Percentiles rank a stretch among this genome's conserved stretches.
These are phyloP conservation scores for Ilex paraguariensis DNA, from an alignment of 305 asterid species.

Conservation along the genomic window DNA sequence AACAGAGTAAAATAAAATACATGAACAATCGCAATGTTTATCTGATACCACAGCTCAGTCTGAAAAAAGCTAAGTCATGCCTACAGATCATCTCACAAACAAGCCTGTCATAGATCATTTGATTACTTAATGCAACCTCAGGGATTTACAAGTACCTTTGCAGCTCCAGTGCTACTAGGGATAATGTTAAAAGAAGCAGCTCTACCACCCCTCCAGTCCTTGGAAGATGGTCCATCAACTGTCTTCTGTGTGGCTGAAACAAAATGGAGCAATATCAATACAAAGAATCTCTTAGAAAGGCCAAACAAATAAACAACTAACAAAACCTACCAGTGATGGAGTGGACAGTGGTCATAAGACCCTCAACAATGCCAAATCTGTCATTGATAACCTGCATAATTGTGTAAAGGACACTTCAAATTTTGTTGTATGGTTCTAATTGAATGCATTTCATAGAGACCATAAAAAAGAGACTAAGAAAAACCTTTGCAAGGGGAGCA, in stretches of 20 bases:
- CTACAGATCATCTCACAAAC: no score
- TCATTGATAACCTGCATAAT: constrained; percentile 62
- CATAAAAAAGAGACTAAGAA: no score
- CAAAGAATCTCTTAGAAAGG: no score
- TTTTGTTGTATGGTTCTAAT: no score
- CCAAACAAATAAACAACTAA: neutral
- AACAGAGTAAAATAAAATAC: no score
- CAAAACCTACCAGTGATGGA: constrained; percentile 64
- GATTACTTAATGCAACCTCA: neutral
- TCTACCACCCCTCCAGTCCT: constrained; percentile 96
- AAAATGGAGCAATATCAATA: no score
- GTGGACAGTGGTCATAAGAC: constrained; percentile 94
- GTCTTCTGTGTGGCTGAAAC: constrained; percentile 77
- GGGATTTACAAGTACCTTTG: constrained; percentile 43
- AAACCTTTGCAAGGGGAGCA: constrained; percentile 89
- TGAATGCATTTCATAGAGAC: no score
- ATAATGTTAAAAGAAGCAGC: constrained; percentile 90
- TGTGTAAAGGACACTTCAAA: no score
- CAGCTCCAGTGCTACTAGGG: constrained; percentile 96
- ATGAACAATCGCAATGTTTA: no score
- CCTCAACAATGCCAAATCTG: constrained; percentile 83
- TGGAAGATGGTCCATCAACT: constrained; percentile 87
- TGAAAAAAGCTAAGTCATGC: no score
- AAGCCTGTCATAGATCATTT: no score
- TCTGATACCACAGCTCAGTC: no score